Evolutionary conservation across 1,284 basidiomycete genomes (phyloP).

Genomic region (Rhodofomes roseus): DNA sequence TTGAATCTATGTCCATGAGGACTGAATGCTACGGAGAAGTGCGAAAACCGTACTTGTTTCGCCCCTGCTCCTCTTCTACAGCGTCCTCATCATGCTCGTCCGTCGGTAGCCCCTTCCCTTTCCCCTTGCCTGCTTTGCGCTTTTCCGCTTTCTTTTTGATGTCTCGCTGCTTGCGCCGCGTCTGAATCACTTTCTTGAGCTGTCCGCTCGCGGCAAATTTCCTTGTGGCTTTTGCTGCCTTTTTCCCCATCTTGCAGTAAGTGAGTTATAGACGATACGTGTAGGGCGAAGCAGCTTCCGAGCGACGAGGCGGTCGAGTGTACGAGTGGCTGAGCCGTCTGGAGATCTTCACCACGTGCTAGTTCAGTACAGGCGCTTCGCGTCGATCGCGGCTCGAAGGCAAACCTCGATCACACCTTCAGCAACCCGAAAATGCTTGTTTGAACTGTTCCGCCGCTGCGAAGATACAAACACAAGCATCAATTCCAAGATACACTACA

Average conservation of each 20-base stretch:
- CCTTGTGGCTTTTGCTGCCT: constrained; percentile 71
- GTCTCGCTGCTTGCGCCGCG: constrained; percentile 74
- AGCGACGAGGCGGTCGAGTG: background rate
- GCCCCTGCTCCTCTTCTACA: constrained; percentile 36
- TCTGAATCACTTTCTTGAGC: constrained; percentile 81
- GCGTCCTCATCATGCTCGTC: constrained; percentile 37
- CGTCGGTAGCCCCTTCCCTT: constrained; percentile 34
- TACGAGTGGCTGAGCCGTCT: background rate
- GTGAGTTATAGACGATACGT: background rate
- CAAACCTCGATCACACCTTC: too few relatives aligned
- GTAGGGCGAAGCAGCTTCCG: background rate
- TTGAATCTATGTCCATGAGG: constrained; percentile 34
- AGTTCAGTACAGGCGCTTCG: too few relatives aligned
- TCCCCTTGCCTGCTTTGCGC: constrained; percentile 45
- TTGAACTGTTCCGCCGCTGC: too few relatives aligned
- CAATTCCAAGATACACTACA: background rate
- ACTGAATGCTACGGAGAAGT: background rate
- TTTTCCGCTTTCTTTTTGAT: constrained; percentile 68
- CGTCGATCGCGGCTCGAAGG: background rate
- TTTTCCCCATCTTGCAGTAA: constrained; percentile 48
- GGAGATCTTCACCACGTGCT: background rate
- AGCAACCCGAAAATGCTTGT: too few relatives aligned
- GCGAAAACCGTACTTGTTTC: constrained; percentile 20
- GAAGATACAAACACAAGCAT: too few relatives aligned
- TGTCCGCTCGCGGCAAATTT: constrained; percentile 88